Evolutionary conservation across 345 rosid species (phyloP).

Genomic region (Corchorus capsularis): DNA sequence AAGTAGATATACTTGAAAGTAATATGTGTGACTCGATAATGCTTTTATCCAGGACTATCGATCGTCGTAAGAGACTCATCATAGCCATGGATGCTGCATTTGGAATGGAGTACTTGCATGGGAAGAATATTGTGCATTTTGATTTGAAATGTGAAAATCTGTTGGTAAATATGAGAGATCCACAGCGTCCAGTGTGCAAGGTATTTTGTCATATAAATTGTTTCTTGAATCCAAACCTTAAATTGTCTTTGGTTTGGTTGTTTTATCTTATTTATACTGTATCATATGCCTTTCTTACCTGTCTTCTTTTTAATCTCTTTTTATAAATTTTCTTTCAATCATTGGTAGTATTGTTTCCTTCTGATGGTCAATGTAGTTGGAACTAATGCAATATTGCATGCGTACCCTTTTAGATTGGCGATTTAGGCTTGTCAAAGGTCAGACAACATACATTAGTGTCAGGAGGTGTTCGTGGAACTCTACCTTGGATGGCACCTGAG

Average conservation of each 20-base stretch:
- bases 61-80: constrained; percentile 98
- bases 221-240: constrained; percentile 9
- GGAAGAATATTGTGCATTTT: constrained; percentile 94
- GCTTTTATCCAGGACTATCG: constrained; percentile 72
- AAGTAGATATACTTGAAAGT: constrained; percentile 14
- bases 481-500: constrained; percentile 99
- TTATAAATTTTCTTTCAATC: constrained; percentile 7
- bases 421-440: constrained; percentile 94
- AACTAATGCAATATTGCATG: constrained; percentile 18
- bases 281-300: neutral
- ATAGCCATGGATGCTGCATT: constrained; percentile 98
- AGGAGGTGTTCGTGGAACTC: constrained; percentile 98
- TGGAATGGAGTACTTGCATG: constrained; percentile 99
- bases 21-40: constrained; percentile 26
- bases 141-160: constrained; percentile 98
- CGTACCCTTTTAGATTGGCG: constrained; percentile 70
- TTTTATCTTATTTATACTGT: neutral
- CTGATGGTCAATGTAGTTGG: neutral
- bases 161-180: constrained; percentile 98
- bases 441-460: constrained; percentile 94
- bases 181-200: constrained; percentile 98
- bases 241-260: constrained; percentile 16
- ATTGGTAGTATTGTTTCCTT: neutral
- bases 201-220: constrained; percentile 34
- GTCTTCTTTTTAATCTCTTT: neutral